Evolutionary conservation across 345 rosid species (phyloP), one percentile per base, ranked within the genome.

Genomic region (Heritiera fomes): DNA sequence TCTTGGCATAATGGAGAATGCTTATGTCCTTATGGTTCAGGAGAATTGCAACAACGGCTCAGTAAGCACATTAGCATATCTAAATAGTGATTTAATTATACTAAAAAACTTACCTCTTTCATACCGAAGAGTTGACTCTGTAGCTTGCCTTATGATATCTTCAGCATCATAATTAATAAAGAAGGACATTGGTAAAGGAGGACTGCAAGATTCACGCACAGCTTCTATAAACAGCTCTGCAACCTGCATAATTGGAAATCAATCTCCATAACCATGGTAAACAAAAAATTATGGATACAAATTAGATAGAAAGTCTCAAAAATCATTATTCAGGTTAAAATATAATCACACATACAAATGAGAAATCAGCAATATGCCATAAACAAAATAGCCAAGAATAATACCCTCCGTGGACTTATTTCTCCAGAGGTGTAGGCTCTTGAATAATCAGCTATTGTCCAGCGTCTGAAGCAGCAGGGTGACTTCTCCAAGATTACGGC

Each of bases 71-170:
- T 49, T 49, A 70, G 59, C 13, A 28, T 30, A 14, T 28, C 43
- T 28, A 70, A 50, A 49, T 30, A 1, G 30, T 34, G 62, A 55
- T 72, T 52, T 38, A 52, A 41, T 72, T 53, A 34, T 15, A 53
- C 17, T 5, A 7, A 41, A 65, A 55, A 41, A 53, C 14, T 43
- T 83, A 92, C 97, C 97, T 81, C 71, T 84, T 81, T 89, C 38
- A 52, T 89, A 84, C 1, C 97, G 91, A 20, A 47, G 77, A 58
- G 89, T 89, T 14, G 97, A 92, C 23, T 90, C 89, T 9, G 32
- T 46, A 41, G 94, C 97, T 80, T 92, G 94, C 58, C 79, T 82
- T 15, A 89, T 73, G 80, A 92, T 90, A 72, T 92, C 91, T 55
- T 85, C 73, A 11, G 73, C 63, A 55, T 87, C 72, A 60, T 77